Evolutionary conservation across 495 filamentous ascomycete genomes (phyloP), one percentile per base, ranked within the genome.

Genomic region (Immersiella caudata): DNA sequence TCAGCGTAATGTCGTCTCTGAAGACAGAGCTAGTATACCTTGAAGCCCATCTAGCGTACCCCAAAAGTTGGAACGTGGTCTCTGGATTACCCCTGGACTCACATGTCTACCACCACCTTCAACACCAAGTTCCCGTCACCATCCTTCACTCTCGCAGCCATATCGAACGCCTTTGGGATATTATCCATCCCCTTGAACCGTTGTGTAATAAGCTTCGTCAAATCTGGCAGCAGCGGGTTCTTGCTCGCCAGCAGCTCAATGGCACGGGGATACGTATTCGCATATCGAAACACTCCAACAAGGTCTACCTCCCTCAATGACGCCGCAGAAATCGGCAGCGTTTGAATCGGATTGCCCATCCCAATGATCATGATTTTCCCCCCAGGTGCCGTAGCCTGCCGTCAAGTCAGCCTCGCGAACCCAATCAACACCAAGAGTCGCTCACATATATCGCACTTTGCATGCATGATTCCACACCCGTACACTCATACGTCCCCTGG

Each of bases 321-420:
- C 0, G 94, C 94, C 0, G 91, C 90, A 7, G 90, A 92, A 62
- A 97, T 87, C 4, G 93, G 94, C 4, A 97, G 81, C 0, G 91
- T 96, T 77, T 96, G 91, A 55, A 96, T 83, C 1, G 94, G 93
- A 54, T 85, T 91, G 22, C 94, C 94, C 93, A 98, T 97, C n/a
- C 94, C 94, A 62, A 98, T 91, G 64, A 97, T 84, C 79, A 97
- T 87, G 46, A 97, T 81, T 58, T 87, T 87, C 18, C 93, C 93
- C 11, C 94, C 94, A 0, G 94, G 86, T 27, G 84, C 82, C 3
- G 92, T 89, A 8, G 90, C 78, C 84, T 86, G 16, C 29, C 33
- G 26, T 0, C 36, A 16, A 5, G 21, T 52, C 24, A 62, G 22
- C 36, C 40, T 14, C 11, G 11, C 40, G 14, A 12, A 46, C 9